Percentiles rank a stretch among this genome's conserved stretches.
Conservation (phyloP, 139 green algal genomes). For the Chlamydomonas sp. region DNA sequence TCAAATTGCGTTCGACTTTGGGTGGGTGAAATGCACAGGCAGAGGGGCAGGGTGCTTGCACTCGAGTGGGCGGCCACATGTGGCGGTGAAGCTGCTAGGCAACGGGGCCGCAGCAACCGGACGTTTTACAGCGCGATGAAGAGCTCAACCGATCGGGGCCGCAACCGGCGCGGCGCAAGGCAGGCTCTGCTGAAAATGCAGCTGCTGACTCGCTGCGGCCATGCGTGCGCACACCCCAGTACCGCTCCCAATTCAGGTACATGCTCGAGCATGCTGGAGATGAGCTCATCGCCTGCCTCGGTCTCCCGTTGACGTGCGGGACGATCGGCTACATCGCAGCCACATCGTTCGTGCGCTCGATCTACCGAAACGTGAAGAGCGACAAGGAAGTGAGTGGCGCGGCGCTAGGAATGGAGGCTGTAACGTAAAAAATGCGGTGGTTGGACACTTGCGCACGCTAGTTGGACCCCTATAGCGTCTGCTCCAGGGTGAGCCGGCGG, state of each 20-base stretch:
- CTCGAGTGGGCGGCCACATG: too few relatives aligned
- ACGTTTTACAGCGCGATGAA: neutral
- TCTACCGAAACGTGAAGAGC: constrained; percentile 90
- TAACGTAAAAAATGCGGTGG: too few relatives aligned
- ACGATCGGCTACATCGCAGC: constrained; percentile 81
- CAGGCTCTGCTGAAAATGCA: neutral
- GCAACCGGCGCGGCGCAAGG: too few relatives aligned
- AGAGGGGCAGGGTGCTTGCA: too few relatives aligned
- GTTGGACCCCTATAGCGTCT: too few relatives aligned
- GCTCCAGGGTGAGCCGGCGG: too few relatives aligned
- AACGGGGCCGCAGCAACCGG: too few relatives aligned
- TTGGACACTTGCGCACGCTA: too few relatives aligned
- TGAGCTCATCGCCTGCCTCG: constrained; percentile 91
- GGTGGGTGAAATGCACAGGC: constrained; percentile 16
- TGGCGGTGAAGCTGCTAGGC: neutral
- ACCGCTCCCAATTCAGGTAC: constrained; percentile 43
- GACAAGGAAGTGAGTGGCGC: constrained; percentile 46
- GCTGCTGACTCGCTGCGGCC: neutral
- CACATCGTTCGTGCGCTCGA: constrained; percentile 75
- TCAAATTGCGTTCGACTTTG: constrained; percentile 96
- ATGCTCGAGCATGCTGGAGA: too few relatives aligned
- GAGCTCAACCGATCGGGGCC: too few relatives aligned
- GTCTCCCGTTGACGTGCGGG: constrained; percentile 57
- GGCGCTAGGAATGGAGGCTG: too few relatives aligned
- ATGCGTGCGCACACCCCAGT: too few relatives aligned